These are phyloP conservation scores for Aphanomyces astaci DNA, from an alignment of 352 stramenopile genomes.

Conservation along the genomic window DNA sequence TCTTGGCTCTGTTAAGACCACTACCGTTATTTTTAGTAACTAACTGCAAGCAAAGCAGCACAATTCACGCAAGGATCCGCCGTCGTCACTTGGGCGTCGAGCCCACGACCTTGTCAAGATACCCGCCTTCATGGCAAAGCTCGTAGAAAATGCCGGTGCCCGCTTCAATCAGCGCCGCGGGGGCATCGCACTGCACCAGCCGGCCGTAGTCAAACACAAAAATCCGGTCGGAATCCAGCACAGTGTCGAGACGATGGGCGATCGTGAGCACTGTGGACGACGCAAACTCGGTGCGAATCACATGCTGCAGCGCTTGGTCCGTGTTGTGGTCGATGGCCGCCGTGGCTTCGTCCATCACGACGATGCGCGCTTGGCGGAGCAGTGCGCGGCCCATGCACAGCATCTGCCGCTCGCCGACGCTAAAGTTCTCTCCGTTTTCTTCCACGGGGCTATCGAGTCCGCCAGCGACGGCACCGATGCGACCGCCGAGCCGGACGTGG, in stretches of 20 bases:
- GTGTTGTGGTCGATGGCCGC: constrained; percentile 43
- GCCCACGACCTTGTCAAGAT: constrained; percentile 29
- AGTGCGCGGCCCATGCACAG: constrained; percentile 87
- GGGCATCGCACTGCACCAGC: constrained; percentile 80
- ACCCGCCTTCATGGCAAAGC: constrained; percentile 34
- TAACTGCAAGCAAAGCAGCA: no score
- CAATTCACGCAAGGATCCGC: no score
- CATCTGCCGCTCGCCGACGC: constrained; percentile 81
- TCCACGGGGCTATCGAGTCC: constrained; percentile 55
- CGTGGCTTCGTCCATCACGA: constrained; percentile 81
- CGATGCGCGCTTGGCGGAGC: constrained; percentile 81
- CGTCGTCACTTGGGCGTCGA: no score
- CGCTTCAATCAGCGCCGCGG: constrained; percentile 45
- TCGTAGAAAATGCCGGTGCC: constrained; percentile 36
- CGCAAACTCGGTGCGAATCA: constrained; percentile 75
- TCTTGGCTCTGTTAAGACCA: no score
- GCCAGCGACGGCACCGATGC: constrained; percentile 3
- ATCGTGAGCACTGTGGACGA: constrained; percentile 91
- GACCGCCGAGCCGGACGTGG: constrained; percentile 41
- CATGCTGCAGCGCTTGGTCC: constrained; percentile 46
- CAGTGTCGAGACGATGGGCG: constrained; percentile 90
- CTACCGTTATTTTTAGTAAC: no score
- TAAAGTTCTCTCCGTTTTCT: constrained; percentile 83
- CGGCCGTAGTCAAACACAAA: constrained; percentile 74
- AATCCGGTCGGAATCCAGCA: constrained; percentile 88